A percentile compares a stretch with the other conserved stretches of the same genome.
phyloP scores from a whole-genome alignment of 73 alveolate genomes.

The Paramecium pentaurelia region DNA sequence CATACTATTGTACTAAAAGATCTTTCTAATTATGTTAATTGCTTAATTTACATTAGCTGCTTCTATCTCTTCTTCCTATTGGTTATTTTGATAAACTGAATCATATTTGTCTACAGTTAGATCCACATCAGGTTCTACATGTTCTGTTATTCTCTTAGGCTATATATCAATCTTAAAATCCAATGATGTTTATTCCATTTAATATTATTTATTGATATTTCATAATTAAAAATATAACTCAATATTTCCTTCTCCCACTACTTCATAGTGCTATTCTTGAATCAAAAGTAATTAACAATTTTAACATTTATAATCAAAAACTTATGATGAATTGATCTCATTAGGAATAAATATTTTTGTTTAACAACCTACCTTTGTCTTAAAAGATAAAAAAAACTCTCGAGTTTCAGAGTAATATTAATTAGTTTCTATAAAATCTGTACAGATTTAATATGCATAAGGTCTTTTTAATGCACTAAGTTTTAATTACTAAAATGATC shows the following conservation, averaged over 20 bases:
- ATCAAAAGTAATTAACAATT: neutral
- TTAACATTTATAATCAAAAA: neutral
- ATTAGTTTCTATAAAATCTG: constrained; percentile 48
- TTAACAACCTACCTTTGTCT: neutral
- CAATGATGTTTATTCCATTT: neutral
- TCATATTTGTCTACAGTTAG: constrained; percentile 42
- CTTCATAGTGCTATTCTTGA: neutral
- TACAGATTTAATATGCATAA: constrained; percentile 70
- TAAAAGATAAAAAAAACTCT: neutral
- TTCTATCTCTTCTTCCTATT: neutral
- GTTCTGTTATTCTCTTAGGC: neutral
- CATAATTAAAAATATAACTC: neutral
- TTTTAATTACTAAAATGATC: constrained; percentile 65
- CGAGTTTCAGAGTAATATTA: neutral
- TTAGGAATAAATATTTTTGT: neutral
- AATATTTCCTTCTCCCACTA: neutral
- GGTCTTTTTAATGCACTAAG: constrained; percentile 69
- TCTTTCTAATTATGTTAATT: neutral
- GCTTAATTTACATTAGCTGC: neutral
- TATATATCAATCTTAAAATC: neutral
- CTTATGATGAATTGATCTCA: neutral
- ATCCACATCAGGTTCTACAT: constrained; percentile 28
- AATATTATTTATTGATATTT: neutral
- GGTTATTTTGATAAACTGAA: neutral
- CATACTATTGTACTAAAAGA: neutral